Evolutionary conservation across 805 yeast genomes (phyloP), one percentile per base, ranked within the genome.

Genomic region (Pichia californica): DNA sequence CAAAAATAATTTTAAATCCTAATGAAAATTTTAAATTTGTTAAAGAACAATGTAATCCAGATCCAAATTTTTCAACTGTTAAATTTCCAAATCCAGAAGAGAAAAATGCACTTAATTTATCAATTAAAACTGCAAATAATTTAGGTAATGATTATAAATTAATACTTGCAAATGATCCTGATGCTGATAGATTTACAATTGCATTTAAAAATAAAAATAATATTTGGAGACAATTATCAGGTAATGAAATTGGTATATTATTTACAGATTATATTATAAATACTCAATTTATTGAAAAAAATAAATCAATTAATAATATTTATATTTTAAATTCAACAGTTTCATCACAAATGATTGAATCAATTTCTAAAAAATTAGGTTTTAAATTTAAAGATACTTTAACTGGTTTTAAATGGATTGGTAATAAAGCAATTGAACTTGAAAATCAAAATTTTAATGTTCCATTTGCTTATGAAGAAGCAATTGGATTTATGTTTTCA

Each of bases 371-470:
- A 4, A 57, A 55, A 5, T 69, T 76, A 36, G 81, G 82, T 0
- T 81, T 83, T 57, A 68, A 75, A 36, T 84, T 73, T 61, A 72
- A 68, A 33, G 97, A 93, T 49, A 91, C 98, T 0, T 70, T 91
- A 44, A 91, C 98, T 1, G 99, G 99, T 1, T 91, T 91, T 69
- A 91, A 91, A 64, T 91, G 99, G 99, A 82, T 91, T 30, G 99
- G 98, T 4, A 91, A 91, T 58, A 76, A 78, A 50, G 93, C 96
- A 2, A 77, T 83, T 29, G 84, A 81, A 7, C 66, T 86, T 38
- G 88, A 83, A 50, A 48, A 57, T 0, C 59, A 74, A 35, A 95
- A 95, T 0, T 77, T 57, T 54, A 49, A 41, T 4, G 95, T 89
- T 1, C 95, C 96, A 0, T 88, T 91, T 67, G 97, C 86, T 0